Evolutionary conservation across 2,329 filamentous ascomycete genomes (phyloP).

Genomic region (Hymenoscyphus linearis): DNA sequence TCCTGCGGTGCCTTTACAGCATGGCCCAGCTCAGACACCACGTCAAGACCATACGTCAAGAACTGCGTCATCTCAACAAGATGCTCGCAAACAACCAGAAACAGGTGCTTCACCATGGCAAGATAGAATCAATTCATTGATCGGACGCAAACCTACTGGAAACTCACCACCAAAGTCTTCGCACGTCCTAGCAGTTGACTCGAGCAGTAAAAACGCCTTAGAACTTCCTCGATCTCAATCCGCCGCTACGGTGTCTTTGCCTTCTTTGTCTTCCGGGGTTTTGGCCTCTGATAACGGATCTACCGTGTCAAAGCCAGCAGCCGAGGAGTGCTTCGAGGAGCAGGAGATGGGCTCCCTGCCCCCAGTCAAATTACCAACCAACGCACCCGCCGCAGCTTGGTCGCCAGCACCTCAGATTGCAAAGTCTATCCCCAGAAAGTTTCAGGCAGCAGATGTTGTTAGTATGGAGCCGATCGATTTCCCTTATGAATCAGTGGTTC

Average conservation of each 20-base stretch:
- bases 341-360: conserved; percentile 77
- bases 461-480: conserved; percentile 42
- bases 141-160: conserved; percentile 48
- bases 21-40: conserved; percentile 13
- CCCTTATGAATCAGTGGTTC: conserved; percentile 33
- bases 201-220: conserved; percentile 61
- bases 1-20: conserved; percentile 24
- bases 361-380: conserved; percentile 60
- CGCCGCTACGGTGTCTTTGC: conserved; percentile 66
- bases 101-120: conserved; percentile 57
- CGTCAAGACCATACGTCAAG: conserved; percentile 35
- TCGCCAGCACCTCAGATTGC: conserved; percentile 48
- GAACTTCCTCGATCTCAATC: conserved; percentile 46
- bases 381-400: conserved; percentile 59
- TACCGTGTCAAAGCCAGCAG: conserved; percentile 60
- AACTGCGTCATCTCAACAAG: conserved; percentile 37
- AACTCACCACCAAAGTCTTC: conserved; percentile 46
- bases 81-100: conserved; percentile 32
- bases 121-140: conserved; percentile 74
- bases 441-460: conserved; percentile 42
- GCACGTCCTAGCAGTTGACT: conserved; percentile 58
- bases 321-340: conserved; percentile 75
- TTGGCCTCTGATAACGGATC: conserved; percentile 39
- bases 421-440: conserved; percentile 49
- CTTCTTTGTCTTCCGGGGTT: conserved; percentile 30